Conservation (phyloP, 495 filamentous ascomycete species). For the Rhypophila decipiens region DNA sequence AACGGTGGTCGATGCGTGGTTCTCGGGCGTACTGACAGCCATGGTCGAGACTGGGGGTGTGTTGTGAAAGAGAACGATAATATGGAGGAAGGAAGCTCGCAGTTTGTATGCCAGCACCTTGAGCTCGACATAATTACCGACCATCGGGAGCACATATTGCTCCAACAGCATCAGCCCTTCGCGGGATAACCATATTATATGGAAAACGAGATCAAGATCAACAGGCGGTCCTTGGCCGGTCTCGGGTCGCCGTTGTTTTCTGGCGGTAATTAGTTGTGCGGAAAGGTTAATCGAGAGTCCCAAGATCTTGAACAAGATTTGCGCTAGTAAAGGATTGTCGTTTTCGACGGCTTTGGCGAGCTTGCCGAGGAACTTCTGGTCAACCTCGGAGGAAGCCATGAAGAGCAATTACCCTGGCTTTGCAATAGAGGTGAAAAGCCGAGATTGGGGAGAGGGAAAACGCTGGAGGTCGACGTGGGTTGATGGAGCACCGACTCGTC, state of each 20-base stretch:
- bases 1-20: conserved; percentile 16
- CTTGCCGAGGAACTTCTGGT: conserved; percentile 89
- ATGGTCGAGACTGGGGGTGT: conserved; percentile 40
- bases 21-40: conserved; percentile 27
- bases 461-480: no score
- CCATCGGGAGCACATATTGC: conserved; percentile 76
- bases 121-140: conserved; percentile 62
- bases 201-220: conserved; percentile 77
- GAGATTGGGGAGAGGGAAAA: neutral
- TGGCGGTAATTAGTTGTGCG: conserved; percentile 73
- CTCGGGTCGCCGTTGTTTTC: conserved; percentile 78
- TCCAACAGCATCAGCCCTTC: conserved; percentile 86
- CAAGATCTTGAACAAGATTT: conserved; percentile 80
- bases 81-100: conserved; percentile 89
- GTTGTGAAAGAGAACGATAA: conserved; percentile 95
- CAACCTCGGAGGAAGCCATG: conserved; percentile 95
- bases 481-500: no score
- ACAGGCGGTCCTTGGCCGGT: conserved; percentile 73
- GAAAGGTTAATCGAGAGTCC: conserved; percentile 86
- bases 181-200: conserved; percentile 91
- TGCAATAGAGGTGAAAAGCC: neutral
- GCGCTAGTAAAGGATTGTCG: conserved; percentile 68
- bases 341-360: conserved; percentile 68
- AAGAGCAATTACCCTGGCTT: neutral
- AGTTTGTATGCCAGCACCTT: conserved; percentile 88